Percentiles rank a stretch among this genome's conserved stretches.
Evolutionary conservation across 2,329 filamentous ascomycete genomes (phyloP).

Genomic region (Aspergillus fumigatus): DNA sequence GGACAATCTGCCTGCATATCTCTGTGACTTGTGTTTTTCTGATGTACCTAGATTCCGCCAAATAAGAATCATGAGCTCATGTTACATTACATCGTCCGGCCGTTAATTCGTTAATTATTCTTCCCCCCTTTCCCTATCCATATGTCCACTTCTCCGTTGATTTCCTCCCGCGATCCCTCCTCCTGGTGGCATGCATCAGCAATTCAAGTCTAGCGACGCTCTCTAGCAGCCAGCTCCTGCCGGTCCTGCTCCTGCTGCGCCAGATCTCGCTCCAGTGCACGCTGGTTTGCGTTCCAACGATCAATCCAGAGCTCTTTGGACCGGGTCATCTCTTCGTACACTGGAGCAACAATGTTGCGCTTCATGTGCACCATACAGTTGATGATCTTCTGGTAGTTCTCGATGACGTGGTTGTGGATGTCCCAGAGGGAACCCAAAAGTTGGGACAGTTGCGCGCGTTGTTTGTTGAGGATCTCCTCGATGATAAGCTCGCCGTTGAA

Average conservation of each 20-base stretch:
- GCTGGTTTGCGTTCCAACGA: conserved; percentile 2
- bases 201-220: not conserved
- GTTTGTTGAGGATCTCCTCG: conserved; percentile 5
- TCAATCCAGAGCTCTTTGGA: conserved; percentile 10
- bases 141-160: not conserved
- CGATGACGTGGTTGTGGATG: conserved; percentile 15
- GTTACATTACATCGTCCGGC: not conserved
- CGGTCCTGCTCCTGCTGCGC: not conserved
- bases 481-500: conserved; percentile 15
- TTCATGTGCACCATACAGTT: conserved; percentile 12
- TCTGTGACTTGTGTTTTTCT: not conserved
- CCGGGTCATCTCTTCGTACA: conserved; percentile 6
- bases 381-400: conserved; percentile 17
- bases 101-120: not conserved
- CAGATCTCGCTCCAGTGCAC: not conserved
- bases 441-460: conserved; percentile 10
- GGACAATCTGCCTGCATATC: not conserved
- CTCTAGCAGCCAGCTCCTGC: not conserved
- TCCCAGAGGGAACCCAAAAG: conserved; percentile 17
- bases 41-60: not conserved
- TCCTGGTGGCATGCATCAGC: not conserved
- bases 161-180: not conserved
- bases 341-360: conserved; percentile 8
- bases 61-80: not conserved
- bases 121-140: not conserved